Conservation (phyloP, 148 eudicot species). For the Dysphania ambrosioides region DNA sequence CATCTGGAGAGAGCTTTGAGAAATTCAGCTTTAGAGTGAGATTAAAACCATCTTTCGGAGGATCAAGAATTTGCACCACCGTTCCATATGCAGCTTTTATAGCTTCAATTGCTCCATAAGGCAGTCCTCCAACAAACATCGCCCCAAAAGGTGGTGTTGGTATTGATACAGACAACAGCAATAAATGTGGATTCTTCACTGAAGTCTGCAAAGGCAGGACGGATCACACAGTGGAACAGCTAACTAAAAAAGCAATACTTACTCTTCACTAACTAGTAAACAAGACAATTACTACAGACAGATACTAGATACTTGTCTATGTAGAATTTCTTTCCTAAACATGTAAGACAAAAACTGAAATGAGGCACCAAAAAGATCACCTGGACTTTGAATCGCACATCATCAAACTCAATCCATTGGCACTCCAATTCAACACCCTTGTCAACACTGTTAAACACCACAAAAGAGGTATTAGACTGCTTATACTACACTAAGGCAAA, state of each 20-base stretch:
- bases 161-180: slow-evolving; percentile 73
- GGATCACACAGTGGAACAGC: not conserved
- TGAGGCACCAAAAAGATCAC: slow-evolving; percentile 29
- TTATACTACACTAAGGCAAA: not conserved
- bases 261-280: not conserved
- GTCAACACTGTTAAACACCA: slow-evolving; percentile 59
- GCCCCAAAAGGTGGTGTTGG: slow-evolving; percentile 94
- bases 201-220: slow-evolving; percentile 47
- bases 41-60: slow-evolving; percentile 92
- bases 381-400: slow-evolving; percentile 90
- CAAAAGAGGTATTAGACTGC: not conserved
- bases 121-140: slow-evolving; percentile 71
- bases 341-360: not conserved
- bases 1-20: slow-evolving; percentile 88
- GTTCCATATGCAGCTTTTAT: slow-evolving; percentile 78
- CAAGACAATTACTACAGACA: not conserved
- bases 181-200: slow-evolving; percentile 71
- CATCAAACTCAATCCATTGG: slow-evolving; percentile 94
- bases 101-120: slow-evolving; percentile 93
- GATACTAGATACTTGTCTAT: not conserved
- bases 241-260: slow-evolving; percentile 1
- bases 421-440: slow-evolving; percentile 88
- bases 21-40: slow-evolving; percentile 93
- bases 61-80: slow-evolving; percentile 82
- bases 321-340: not conserved